Conservation (phyloP, 2,329 filamentous ascomycete species). For the Alternaria triticina region DNA sequence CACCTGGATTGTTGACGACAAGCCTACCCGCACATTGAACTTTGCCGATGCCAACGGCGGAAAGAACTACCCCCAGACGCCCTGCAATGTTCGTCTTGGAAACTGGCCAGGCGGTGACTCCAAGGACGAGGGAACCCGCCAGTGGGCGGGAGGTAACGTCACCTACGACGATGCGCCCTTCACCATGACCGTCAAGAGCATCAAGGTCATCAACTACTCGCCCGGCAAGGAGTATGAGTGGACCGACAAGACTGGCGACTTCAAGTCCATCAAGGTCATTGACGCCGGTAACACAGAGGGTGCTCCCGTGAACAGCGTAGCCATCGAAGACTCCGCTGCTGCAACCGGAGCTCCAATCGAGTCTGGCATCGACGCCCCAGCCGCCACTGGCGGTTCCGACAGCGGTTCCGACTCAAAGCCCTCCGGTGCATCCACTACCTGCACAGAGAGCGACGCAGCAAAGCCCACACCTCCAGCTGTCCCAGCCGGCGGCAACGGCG, state of each 20-base stretch:
- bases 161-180: constrained; percentile 57
- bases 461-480: constrained; percentile 1
- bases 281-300: constrained; percentile 43
- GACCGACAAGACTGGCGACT: constrained; percentile 56
- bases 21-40: constrained; percentile 67
- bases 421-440: constrained; percentile 9
- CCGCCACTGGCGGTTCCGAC: constrained; percentile 14
- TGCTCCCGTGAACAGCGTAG: constrained; percentile 33
- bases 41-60: constrained; percentile 64
- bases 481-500: constrained; percentile 8
- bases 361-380: constrained; percentile 32
- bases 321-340: constrained; percentile 35
- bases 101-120: constrained; percentile 58
- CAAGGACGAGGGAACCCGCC: constrained; percentile 63
- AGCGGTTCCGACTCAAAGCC: background rate
- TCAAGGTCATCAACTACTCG: constrained; percentile 61
- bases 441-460: constrained; percentile 15
- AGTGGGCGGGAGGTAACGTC: constrained; percentile 70
- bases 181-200: constrained; percentile 59
- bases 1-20: constrained; percentile 73
- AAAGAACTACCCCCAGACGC: constrained; percentile 75
- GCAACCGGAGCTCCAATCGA: constrained; percentile 33
- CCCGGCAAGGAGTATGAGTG: constrained; percentile 59
- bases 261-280: constrained; percentile 56
- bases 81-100: constrained; percentile 64